Evolutionary conservation across 371 early-diverging fungal species (phyloP).

Genomic region (Mortierella sp.): DNA sequence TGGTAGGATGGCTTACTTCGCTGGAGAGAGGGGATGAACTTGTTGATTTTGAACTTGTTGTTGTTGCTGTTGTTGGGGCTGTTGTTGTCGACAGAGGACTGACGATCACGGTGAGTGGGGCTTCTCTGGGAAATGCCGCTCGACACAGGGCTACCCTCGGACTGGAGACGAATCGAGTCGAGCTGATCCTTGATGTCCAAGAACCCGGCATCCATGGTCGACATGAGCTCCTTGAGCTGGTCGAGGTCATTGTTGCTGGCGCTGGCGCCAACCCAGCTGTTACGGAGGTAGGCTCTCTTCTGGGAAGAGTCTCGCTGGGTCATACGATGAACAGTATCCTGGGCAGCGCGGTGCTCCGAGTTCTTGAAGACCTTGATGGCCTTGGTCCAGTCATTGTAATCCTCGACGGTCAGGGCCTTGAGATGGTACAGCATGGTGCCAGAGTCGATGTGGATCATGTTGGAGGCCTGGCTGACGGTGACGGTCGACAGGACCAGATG

Average conservation of each 20-base stretch:
- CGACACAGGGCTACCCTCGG: conserved; percentile 12
- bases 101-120: conserved; percentile 30
- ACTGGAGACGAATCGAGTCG: conserved; percentile 37
- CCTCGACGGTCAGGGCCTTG: conserved; percentile 76
- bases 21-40: conserved; percentile 31
- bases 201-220: conserved; percentile 62
- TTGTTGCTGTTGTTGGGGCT: conserved; percentile 11
- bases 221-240: conserved; percentile 52
- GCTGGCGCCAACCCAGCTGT: conserved; percentile 39
- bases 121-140: conserved; percentile 3
- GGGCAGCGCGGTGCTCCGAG: conserved; percentile 34
- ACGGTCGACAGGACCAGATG: conserved; percentile 79
- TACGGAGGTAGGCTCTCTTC: conserved; percentile 35
- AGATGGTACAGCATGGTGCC: conserved; percentile 87
- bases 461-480: conserved; percentile 72
- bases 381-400: conserved; percentile 78
- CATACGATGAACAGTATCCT: conserved; percentile 46
- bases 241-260: conserved; percentile 35
- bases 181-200: conserved; percentile 60
- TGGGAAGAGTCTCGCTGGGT: conserved; percentile 29
- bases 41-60: conserved; percentile 41
- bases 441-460: conserved; percentile 88
- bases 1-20: conserved; percentile 28
- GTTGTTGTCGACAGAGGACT: conserved; percentile 22
- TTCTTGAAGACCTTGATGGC: conserved; percentile 59